Conservation (phyloP, 768 basidiomycete genomes). For the Amanita subjunquillea region DNA sequence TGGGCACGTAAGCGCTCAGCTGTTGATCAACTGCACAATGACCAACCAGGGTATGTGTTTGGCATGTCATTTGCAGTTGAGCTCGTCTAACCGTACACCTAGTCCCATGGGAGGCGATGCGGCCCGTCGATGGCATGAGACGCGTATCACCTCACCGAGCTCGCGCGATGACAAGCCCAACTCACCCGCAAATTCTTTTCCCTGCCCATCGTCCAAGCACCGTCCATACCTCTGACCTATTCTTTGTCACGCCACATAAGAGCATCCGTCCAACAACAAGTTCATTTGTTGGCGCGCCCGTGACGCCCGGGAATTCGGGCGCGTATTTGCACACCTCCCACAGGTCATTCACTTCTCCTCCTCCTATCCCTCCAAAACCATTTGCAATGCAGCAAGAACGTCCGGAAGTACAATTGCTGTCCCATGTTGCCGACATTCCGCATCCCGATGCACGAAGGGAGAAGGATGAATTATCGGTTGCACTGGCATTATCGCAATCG, state of each 20-base stretch:
- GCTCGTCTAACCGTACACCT: constrained; percentile 7
- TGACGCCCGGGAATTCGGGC: neutral
- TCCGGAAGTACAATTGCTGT: neutral
- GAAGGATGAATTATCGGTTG: constrained; percentile 36
- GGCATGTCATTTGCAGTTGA: neutral
- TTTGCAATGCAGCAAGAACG: constrained; percentile 2
- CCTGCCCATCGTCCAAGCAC: constrained; percentile 20
- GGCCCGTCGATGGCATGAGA: neutral
- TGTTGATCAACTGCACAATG: neutral
- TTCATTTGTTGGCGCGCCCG: neutral
- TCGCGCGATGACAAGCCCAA: neutral
- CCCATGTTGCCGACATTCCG: neutral
- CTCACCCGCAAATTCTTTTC: constrained; percentile 16
- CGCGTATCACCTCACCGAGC: neutral
- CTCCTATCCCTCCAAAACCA: constrained; percentile 33
- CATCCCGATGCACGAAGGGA: constrained; percentile 7
- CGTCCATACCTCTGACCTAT: constrained; percentile 21
- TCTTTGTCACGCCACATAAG: constrained; percentile 14
- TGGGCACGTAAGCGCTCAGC: neutral
- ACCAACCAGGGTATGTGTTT: neutral
- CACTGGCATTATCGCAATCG: constrained; percentile 38
- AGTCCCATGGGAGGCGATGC: constrained; percentile 4
- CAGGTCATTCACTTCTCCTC: constrained; percentile 15
- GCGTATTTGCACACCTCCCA: constrained; percentile 3
- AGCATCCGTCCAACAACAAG: neutral